Evolutionary conservation across 768 basidiomycete species (phyloP).

Genomic region (Termitomyces sp.): DNA sequence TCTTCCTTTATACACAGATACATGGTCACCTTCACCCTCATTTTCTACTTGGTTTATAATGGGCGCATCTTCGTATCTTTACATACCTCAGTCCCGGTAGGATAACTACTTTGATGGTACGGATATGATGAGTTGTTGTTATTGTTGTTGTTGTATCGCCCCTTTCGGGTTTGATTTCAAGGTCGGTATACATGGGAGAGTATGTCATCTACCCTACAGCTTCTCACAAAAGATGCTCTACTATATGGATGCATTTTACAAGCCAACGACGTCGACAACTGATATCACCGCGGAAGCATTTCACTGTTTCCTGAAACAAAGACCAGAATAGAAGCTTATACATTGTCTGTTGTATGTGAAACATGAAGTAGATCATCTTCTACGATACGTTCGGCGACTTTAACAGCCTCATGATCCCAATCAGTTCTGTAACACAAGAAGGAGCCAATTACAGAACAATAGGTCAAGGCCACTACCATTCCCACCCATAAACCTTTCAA

Average conservation of each 20-base stretch:
- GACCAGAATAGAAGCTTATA: neutral
- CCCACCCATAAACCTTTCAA: constrained; percentile 84
- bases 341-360: neutral
- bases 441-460: constrained; percentile 45
- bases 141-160: no score
- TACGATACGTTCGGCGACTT: constrained; percentile 45
- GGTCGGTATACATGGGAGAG: no score
- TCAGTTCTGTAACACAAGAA: constrained; percentile 50
- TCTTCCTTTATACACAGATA: neutral
- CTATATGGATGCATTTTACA: neutral
- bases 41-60: neutral
- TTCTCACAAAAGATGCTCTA: neutral
- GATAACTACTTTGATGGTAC: no score
- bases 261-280: neutral
- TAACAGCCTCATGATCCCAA: constrained; percentile 62
- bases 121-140: no score
- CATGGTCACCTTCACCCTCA: neutral
- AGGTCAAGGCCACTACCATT: constrained; percentile 57
- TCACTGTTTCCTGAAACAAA: neutral
- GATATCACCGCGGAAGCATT: neutral
- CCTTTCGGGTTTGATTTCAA: no score
- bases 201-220: no score
- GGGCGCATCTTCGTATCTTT: neutral
- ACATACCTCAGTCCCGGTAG: neutral
- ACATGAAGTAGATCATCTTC: constrained; percentile 23